phyloP scores from a whole-genome alignment of 352 stramenopile genomes.

The Phytophthora syringae region DNA sequence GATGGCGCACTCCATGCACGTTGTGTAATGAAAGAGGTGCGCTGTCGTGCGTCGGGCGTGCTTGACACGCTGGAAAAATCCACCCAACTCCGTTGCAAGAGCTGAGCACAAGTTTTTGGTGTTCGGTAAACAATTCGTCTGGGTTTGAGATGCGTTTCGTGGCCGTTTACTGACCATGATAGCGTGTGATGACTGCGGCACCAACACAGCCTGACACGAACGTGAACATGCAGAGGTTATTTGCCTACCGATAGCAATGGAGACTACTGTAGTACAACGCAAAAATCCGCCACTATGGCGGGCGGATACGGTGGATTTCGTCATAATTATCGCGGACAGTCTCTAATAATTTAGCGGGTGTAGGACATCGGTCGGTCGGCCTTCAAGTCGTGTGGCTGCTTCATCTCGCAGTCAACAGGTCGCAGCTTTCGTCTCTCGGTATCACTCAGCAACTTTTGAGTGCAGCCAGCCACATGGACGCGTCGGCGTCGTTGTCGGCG shows the following conservation, averaged over 20 bases:
- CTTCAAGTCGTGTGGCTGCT: slow-evolving; percentile 26
- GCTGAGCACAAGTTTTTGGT: slow-evolving; percentile 5
- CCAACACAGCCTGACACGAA: no score
- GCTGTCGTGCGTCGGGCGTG: slow-evolving; percentile 14
- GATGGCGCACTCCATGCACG: no score
- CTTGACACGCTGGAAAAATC: slow-evolving; percentile 11
- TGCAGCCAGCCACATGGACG: slow-evolving; percentile 56
- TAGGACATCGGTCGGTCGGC: slow-evolving; percentile 13
- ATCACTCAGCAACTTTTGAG: slow-evolving; percentile 56
- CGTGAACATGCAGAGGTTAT: no score
- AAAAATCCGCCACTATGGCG: slow-evolving; percentile 19
- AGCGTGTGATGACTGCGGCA: no score
- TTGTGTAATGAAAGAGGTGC: no score
- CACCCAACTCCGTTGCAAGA: background rate
- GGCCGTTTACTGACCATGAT: no score
- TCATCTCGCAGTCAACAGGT: slow-evolving; percentile 26
- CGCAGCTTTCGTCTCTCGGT: background rate
- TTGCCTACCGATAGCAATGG: no score
- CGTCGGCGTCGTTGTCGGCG: slow-evolving; percentile 49
- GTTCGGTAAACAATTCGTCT: no score
- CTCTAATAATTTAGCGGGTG: slow-evolving; percentile 48
- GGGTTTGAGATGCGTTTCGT: slow-evolving; percentile 24
- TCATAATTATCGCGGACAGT: slow-evolving; percentile 39
- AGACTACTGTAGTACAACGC: no score
- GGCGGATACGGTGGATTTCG: slow-evolving; percentile 27